These are phyloP conservation scores for Cystofilobasidium macerans DNA, from an alignment of 768 basidiomycete species.

Conservation along the genomic window DNA sequence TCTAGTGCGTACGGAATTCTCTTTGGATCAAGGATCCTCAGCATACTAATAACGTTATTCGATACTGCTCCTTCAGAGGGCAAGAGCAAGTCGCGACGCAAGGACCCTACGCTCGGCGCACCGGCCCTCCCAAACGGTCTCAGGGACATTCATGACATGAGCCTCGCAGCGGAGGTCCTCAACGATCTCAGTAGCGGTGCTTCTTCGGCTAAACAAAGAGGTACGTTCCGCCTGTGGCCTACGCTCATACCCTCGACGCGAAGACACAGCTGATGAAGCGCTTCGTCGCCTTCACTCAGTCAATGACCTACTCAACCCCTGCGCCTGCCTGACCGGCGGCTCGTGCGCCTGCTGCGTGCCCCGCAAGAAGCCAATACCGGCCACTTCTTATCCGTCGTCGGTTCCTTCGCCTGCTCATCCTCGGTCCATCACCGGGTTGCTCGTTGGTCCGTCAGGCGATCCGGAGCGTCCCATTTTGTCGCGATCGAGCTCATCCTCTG, in stretches of 20 bases:
- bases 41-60: no score
- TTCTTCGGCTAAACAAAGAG: background rate
- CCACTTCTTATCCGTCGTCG: no score
- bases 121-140: constrained; percentile 25
- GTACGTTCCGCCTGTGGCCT: background rate
- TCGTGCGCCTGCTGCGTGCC: constrained; percentile 19
- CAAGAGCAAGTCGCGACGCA: constrained; percentile 11
- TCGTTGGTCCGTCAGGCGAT: background rate
- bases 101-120: constrained; percentile 9
- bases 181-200: background rate
- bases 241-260: no score
- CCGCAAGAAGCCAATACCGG: background rate
- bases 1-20: background rate
- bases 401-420: constrained; percentile 4
- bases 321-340: constrained; percentile 21
- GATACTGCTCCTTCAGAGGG: background rate
- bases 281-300: constrained; percentile 19
- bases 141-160: constrained; percentile 22
- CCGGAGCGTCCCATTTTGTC: background rate
- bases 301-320: constrained; percentile 14
- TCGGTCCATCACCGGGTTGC: background rate
- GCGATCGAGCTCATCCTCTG: background rate
- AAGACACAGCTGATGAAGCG: background rate
- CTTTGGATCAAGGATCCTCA: no score
- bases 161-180: constrained; percentile 11